Evolutionary conservation across 768 basidiomycete species (phyloP).

Genomic region (Russula sp.): DNA sequence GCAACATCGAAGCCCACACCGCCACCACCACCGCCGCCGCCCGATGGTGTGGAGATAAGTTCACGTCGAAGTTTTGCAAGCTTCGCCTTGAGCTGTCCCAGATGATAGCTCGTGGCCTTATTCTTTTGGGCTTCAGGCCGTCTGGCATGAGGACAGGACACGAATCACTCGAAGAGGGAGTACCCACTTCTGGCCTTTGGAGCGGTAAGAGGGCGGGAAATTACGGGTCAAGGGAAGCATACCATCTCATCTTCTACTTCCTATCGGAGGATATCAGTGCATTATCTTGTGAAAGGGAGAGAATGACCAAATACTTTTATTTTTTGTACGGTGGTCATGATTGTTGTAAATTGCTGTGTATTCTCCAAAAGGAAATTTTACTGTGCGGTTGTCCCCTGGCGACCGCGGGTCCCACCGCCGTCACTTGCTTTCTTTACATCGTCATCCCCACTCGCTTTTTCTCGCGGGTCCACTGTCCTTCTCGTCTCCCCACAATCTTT

Average conservation of each 20-base stretch:
- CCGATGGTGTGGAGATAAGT: conserved; percentile 72
- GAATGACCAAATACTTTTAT: conserved; percentile 57
- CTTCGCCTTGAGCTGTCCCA: conserved; percentile 97
- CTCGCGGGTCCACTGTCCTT: conserved; percentile 16
- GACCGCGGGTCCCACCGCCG: not conserved
- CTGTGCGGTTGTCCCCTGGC: not conserved
- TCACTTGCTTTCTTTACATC: not conserved
- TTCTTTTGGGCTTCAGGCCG: conserved; percentile 79
- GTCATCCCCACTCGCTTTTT: no score
- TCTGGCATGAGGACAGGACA: conserved; percentile 25
- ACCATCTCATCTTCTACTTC: conserved; percentile 99
- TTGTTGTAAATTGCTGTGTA: conserved; percentile 10
- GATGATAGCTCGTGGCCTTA: conserved; percentile 93
- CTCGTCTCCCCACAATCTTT: conserved; percentile 32
- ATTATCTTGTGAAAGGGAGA: conserved; percentile 26
- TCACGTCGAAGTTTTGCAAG: conserved; percentile 96
- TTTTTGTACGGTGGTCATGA: conserved; percentile 89
- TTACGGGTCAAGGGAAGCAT: conserved; percentile 36
- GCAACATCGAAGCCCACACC: conserved; percentile 98
- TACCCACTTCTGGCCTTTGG: conserved; percentile 74
- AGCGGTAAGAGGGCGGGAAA: conserved; percentile 32
- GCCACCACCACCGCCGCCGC: conserved; percentile 77
- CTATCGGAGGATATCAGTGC: conserved; percentile 39
- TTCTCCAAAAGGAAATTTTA: conserved; percentile 12
- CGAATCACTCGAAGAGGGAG: conserved; percentile 14